phyloP scores from a whole-genome alignment of 257 asterid species.

The Petunia secreta region DNA sequence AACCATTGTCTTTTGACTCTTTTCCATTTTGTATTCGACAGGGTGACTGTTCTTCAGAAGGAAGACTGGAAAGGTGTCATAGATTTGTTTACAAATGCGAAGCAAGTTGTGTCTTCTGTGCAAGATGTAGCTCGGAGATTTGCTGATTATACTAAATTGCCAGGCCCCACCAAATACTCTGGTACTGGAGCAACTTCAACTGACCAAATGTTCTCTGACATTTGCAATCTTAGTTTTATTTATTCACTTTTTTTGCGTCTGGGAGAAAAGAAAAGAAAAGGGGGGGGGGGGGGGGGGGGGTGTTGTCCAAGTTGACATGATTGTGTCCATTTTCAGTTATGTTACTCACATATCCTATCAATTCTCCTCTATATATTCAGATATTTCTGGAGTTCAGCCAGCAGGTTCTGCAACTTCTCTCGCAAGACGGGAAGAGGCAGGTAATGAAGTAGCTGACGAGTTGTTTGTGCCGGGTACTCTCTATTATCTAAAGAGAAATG shows the following conservation, averaged over 20 bases:
- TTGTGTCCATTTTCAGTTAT: background rate
- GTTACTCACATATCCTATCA: background rate
- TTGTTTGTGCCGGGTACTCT: slow-evolving; percentile 78
- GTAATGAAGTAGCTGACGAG: slow-evolving; percentile 29
- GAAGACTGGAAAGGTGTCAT: slow-evolving; percentile 92
- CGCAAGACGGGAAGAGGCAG: background rate
- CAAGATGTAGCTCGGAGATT: slow-evolving; percentile 88
- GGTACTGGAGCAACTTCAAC: slow-evolving; percentile 36
- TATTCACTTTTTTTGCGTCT: background rate
- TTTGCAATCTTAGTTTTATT: background rate
- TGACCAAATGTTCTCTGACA: background rate
- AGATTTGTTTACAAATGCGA: slow-evolving; percentile 82
- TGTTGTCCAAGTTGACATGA: background rate
- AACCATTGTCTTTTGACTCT: background rate
- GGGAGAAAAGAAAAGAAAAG: background rate
- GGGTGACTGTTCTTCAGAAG: slow-evolving; percentile 68
- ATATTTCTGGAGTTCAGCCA: background rate
- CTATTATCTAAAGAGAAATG: slow-evolving; percentile 68
- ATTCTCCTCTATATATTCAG: background rate
- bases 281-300: background rate
- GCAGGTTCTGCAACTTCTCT: background rate
- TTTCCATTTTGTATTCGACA: slow-evolving; percentile 36
- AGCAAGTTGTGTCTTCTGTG: slow-evolving; percentile 79
- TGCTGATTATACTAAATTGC: slow-evolving; percentile 72
- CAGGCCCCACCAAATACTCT: slow-evolving; percentile 49